These are phyloP conservation scores for Debaryomyces castellii DNA, from an alignment of 805 yeast genomes.

Conservation along the genomic window DNA sequence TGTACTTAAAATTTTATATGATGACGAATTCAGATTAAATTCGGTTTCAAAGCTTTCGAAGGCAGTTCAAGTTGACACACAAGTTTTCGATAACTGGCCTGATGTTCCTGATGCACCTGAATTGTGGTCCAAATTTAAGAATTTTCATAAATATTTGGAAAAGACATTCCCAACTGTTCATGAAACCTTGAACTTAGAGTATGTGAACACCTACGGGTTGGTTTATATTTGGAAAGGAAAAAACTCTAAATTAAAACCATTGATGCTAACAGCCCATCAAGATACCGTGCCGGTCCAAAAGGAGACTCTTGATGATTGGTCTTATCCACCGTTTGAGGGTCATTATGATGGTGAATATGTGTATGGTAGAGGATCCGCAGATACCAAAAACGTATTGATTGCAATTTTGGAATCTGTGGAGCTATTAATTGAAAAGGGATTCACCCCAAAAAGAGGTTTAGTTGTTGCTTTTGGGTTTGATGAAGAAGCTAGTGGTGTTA, in stretches of 20 bases:
- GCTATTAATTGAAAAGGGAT: conserved; percentile 51
- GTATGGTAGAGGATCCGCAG: conserved; percentile 79
- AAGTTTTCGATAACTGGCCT: conserved; percentile 51
- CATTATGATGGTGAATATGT: conserved; percentile 62
- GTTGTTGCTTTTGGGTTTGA: conserved; percentile 73
- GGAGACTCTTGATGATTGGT: conserved; percentile 60
- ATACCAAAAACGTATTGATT: conserved; percentile 69
- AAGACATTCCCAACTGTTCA: conserved; percentile 55
- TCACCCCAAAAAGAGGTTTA: conserved; percentile 58
- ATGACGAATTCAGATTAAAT: conserved; percentile 20
- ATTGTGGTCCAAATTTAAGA: conserved; percentile 37
- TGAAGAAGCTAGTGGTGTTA: conserved; percentile 67
- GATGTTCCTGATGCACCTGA: conserved; percentile 51
- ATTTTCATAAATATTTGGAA: conserved; percentile 54
- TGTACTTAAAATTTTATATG: conserved; percentile 25
- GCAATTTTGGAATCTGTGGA: conserved; percentile 69
- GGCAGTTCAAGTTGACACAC: conserved; percentile 67
- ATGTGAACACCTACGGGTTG: conserved; percentile 62
- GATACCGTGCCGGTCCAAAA: conserved; percentile 78
- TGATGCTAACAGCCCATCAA: conserved; percentile 70
- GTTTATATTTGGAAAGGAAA: conserved; percentile 63
- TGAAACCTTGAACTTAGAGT: conserved; percentile 47
- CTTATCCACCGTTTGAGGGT: conserved; percentile 58
- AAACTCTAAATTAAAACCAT: conserved; percentile 55
- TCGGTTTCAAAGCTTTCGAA: conserved; percentile 49